A percentile compares a stretch with the other conserved stretches of the same genome.
Conservation (phyloP, 495 filamentous ascomycete genomes). For the Tuber microsphaerosporum region DNA sequence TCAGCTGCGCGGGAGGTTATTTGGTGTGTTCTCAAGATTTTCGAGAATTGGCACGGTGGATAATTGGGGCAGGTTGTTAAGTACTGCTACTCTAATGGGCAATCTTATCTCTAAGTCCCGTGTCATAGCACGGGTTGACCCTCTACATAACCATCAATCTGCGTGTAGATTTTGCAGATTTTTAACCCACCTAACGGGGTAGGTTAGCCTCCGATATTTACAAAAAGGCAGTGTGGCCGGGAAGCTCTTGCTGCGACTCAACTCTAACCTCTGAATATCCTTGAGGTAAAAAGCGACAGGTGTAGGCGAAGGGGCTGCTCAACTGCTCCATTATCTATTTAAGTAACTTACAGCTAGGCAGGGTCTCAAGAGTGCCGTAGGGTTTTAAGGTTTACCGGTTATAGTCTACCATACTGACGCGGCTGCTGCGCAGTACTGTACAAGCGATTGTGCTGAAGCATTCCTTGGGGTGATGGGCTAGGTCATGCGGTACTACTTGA, state of each 20-base stretch:
- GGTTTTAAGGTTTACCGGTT: background rate
- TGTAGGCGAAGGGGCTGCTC: background rate
- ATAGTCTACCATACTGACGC: background rate
- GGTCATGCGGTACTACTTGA: background rate
- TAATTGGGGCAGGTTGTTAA: background rate
- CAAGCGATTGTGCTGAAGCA: background rate
- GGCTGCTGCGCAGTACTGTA: background rate
- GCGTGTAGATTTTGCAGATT: background rate
- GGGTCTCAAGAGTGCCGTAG: background rate
- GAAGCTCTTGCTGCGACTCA: background rate
- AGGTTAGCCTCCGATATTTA: background rate
- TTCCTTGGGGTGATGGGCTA: background rate
- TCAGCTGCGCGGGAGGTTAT: background rate
- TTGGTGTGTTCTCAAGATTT: background rate
- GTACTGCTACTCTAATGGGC: background rate
- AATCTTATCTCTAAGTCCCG: background rate
- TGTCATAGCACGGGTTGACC: background rate
- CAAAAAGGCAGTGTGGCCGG: background rate
- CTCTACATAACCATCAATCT: background rate
- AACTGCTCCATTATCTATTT: background rate
- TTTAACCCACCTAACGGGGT: background rate
- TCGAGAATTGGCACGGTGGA: background rate
- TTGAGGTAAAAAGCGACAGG: background rate
- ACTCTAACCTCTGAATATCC: background rate
- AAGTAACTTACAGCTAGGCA: background rate